Base-by-base conservation (phyloP, 192 early-diverging fungal genomes). In the Coemansia reversa region DNA sequence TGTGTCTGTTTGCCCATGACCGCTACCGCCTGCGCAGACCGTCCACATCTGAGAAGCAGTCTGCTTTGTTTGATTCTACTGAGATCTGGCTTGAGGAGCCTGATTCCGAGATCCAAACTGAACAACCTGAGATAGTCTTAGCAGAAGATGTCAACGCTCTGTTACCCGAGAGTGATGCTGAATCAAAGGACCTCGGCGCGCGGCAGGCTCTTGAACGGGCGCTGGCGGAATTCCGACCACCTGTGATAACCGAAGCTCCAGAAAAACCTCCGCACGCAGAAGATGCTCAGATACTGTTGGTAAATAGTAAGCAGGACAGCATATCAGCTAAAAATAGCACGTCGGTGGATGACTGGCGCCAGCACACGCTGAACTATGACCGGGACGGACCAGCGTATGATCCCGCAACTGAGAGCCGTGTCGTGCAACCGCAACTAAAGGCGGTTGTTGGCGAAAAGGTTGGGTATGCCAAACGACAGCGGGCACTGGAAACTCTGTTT, bases 301-400 rank as follows among this genome's bases (percentile, higher is more conserved):
- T 50, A 6, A 30, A 63, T 28, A 63, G 53, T 35, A 19, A 55
- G 14, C 20, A 3, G 27, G 27, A 3, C 3, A 27, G 27, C 27
- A 27, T 27, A 27, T 27, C 42, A 29, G 4, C 47, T 30, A 58
- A n/a, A 19, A 29, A 60, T 16, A 33, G 47, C 25, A 52, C 20
- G 25, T 3, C 30, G 23, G 60, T 22, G 8, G 65, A 33, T 16
- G 57, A 62, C 33, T 78, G 75, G 70, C 60, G 66, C 18, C 45
- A 54, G n/a, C 55, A 65, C n/a, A 78, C 69, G 30, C 47, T 78
- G 30, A 78, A 78, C 59, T 69, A 78, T 33, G 75, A 72, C 28
- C 25, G 19, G 3, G 6, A 25, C 14, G 49, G 60, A 18, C 66
- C 70, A 14, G 75, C 55, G 23, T 78, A 63, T 54, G 60, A 78